phyloP scores from a whole-genome alignment of 805 yeast genomes.

The Kurtzmaniella fragi region DNA sequence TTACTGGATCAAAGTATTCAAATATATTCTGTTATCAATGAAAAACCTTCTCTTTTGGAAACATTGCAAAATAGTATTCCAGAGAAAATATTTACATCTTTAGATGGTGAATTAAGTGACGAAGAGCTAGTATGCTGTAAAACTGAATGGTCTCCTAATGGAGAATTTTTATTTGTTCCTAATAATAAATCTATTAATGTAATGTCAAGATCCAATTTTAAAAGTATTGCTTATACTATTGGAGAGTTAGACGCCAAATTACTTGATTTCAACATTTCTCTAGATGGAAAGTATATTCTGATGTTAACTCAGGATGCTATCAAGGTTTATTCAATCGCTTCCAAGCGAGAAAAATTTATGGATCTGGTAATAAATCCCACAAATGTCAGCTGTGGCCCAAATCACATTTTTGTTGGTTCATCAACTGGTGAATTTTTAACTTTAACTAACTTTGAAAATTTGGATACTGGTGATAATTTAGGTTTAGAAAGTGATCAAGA shows the following conservation, averaged over 20 bases:
- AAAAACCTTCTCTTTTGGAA: conserved; percentile 47
- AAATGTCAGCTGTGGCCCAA: conserved; percentile 22
- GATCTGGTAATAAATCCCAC: conserved; percentile 11
- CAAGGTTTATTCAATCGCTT: not conserved
- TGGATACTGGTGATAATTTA: conserved; percentile 1
- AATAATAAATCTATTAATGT: conserved; percentile 42
- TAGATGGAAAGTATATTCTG: conserved; percentile 52
- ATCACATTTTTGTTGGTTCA: conserved; percentile 37
- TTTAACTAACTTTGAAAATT: conserved; percentile 10
- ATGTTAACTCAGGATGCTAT: conserved; percentile 12
- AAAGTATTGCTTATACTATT: conserved; percentile 4
- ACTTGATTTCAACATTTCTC: conserved; percentile 55
- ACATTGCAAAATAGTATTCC: conserved; percentile 40
- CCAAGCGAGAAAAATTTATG: not conserved
- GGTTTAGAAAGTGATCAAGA: not conserved
- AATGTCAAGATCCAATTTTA: conserved; percentile 32
- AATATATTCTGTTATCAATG: conserved; percentile 51
- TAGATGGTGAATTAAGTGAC: conserved; percentile 10
- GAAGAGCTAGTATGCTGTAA: conserved; percentile 44
- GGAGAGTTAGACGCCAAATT: conserved; percentile 22
- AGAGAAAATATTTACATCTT: conserved; percentile 26
- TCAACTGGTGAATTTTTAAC: conserved; percentile 34
- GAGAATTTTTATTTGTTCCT: conserved; percentile 67
- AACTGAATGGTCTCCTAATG: conserved; percentile 67
- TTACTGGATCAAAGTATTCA: conserved; percentile 56